These are phyloP conservation scores for Asterionellopsis glacialis DNA, from an alignment of 108 stramenopile genomes.

Conservation along the genomic window DNA sequence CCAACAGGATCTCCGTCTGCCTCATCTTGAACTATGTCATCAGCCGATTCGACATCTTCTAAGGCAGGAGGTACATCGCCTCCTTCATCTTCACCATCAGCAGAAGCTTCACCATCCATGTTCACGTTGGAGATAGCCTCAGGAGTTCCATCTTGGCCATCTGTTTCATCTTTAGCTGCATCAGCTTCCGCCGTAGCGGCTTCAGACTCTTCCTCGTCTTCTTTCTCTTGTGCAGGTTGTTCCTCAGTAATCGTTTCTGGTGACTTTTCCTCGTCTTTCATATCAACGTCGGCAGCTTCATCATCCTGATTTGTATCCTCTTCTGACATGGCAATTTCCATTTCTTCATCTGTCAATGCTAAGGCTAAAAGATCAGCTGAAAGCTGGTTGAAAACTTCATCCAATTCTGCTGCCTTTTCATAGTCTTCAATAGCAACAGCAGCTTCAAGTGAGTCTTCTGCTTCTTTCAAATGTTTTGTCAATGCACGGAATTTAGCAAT, in stretches of 20 bases:
- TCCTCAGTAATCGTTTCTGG: not conserved
- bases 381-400: slow-evolving; percentile 35
- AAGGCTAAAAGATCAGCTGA: slow-evolving; percentile 27
- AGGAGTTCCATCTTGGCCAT: slow-evolving; percentile 4
- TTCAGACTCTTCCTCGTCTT: not conserved
- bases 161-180: slow-evolving; percentile 6
- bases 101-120: no score
- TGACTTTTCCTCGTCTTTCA: not conserved
- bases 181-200: not conserved
- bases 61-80: no score
- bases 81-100: no score
- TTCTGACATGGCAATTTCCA: slow-evolving; percentile 26
- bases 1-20: not conserved
- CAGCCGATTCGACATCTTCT: no score
- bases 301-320: not conserved
- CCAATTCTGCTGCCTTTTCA: slow-evolving; percentile 41
- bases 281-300: not conserved
- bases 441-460: slow-evolving; percentile 31
- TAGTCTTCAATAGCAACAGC: slow-evolving; percentile 48
- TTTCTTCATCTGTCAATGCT: slow-evolving; percentile 49
- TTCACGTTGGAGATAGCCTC: not conserved
- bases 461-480: slow-evolving; percentile 17
- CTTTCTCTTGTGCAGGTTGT: not conserved
- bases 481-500: slow-evolving; percentile 30
- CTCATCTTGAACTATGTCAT: not conserved